Evolutionary conservation across 441 rosid species (phyloP), one percentile per base, ranked within the genome.

Genomic region (Populus hybrid): DNA sequence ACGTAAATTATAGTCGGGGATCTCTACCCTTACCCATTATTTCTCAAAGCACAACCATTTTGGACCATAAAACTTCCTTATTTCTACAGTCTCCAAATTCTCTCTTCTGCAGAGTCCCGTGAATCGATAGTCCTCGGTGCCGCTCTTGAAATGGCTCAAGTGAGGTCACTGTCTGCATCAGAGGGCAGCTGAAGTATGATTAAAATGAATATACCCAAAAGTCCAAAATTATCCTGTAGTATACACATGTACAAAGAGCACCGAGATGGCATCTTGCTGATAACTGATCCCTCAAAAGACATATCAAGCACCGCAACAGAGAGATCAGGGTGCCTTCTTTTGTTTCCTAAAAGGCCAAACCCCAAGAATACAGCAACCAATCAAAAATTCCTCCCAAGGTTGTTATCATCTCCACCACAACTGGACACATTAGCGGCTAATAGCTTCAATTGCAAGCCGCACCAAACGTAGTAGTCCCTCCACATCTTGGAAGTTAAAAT

Each of bases 401-500:
- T 77, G 68, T 65, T 67, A 73, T 70, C 64, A 67, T 85, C 77
- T 68, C 82, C 46, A 74, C 73, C 80, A 78, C 79, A 78, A 83
- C 72, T 21, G 64, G 75, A 79, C 84, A 73, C 78, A 70, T 87
- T 82, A 90, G 59, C 86, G 91, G 88, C 89, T 82, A 73, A 90
- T 92, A 81, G 92, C 92, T 76, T 94, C 94, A 79, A 89, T 86
- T 38, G 99, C 98, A 69, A 93, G 86, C 85, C 93, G 88, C 80
- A 97, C 92, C 79, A 94, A 82, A 76, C 82, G 94, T 78, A 97
- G 82, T 46, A 94, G 83, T 72, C 93, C 97, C 74, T 93, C 95
- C 75, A 97, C 82, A 67, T 97, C 98, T 69, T 93, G 98, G 85
- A 94, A 97, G 87, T 87, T 92, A 81, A 89, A 93, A 90, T 97